Evolutionary conservation across 2,329 filamentous ascomycete species (phyloP).

Genomic region (Ceratocystis lukuohia): DNA sequence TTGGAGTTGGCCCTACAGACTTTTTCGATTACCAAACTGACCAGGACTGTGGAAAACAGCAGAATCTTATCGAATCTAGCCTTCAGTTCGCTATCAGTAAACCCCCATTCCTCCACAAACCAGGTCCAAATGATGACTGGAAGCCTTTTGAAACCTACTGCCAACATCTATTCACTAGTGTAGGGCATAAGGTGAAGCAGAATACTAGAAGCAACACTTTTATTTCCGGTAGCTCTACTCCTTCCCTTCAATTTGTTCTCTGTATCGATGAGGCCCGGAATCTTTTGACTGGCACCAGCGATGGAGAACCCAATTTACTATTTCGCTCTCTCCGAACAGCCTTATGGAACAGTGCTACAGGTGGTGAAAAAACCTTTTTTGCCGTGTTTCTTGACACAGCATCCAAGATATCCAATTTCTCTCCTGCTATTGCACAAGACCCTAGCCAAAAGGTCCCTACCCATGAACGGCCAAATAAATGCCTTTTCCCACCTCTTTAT

Average conservation of each 20-base stretch:
- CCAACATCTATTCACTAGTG: neutral
- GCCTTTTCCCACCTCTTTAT: neutral
- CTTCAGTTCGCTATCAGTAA: too few species aligned
- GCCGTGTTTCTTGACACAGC: neutral
- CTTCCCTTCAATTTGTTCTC: neutral
- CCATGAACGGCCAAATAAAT: neutral
- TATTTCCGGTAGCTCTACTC: too few species aligned
- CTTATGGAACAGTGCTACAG: neutral
- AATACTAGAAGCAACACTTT: too few species aligned
- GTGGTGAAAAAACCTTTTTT: neutral
- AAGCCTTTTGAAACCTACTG: neutral
- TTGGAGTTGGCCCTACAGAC: too few species aligned
- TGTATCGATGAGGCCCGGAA: neutral
- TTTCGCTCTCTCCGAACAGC: neutral
- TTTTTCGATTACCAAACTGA: too few species aligned
- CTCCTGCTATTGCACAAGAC: neutral
- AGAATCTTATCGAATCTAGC: too few species aligned
- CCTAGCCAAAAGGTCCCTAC: neutral
- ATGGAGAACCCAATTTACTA: neutral
- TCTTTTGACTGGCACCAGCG: neutral
- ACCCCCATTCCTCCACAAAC: too few species aligned
- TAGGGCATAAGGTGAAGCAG: too few species aligned
- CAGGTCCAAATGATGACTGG: neutral
- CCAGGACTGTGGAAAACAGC: too few species aligned
- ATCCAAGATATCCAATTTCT: neutral